A percentile compares a stretch with the other conserved stretches of the same genome.
These are phyloP conservation scores for Eucalyptus curtisii DNA, from an alignment of 345 rosid species.

Conservation along the genomic window DNA sequence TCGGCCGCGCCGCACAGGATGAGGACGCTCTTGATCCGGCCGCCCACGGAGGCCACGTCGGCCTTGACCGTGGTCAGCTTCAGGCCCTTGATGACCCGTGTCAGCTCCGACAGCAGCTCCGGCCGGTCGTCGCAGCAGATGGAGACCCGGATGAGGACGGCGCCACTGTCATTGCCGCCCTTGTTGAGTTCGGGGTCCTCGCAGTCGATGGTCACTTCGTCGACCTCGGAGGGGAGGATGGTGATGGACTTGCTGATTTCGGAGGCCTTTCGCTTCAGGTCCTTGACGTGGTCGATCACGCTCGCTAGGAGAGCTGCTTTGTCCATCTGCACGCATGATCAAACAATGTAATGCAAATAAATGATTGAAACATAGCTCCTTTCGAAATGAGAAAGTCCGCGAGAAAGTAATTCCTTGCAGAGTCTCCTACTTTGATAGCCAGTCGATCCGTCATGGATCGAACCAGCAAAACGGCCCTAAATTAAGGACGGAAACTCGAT, in stretches of 20 bases:
- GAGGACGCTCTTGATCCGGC: slow-evolving; percentile 51
- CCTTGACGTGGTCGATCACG: slow-evolving; percentile 63
- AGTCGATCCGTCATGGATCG: not conserved
- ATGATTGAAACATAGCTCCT: not conserved
- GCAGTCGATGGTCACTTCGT: slow-evolving; percentile 52
- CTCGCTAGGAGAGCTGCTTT: slow-evolving; percentile 79
- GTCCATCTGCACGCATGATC: slow-evolving; percentile 46
- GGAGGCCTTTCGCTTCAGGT: slow-evolving; percentile 51
- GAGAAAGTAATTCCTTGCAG: not conserved
- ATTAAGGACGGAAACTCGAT: not conserved
- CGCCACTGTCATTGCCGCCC: not conserved
- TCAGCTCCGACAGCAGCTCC: slow-evolving; percentile 56
- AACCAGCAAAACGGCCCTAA: not conserved
- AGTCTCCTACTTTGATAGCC: not conserved
- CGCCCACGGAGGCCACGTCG: slow-evolving; percentile 61
- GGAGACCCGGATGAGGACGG: slow-evolving; percentile 33
- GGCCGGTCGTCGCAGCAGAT: slow-evolving; percentile 86
- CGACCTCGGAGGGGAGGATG: slow-evolving; percentile 53
- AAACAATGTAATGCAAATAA: not conserved
- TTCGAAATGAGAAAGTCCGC: not conserved
- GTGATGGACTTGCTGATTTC: slow-evolving; percentile 27
- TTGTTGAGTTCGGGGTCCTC: slow-evolving; percentile 3
- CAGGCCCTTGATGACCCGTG: slow-evolving; percentile 36
- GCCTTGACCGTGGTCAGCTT: slow-evolving; percentile 39
- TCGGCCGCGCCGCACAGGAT: slow-evolving; percentile 18